These are phyloP conservation scores for Oryza australiensis DNA, from an alignment of 176 grass and related monocot species.

Conservation along the genomic window DNA sequence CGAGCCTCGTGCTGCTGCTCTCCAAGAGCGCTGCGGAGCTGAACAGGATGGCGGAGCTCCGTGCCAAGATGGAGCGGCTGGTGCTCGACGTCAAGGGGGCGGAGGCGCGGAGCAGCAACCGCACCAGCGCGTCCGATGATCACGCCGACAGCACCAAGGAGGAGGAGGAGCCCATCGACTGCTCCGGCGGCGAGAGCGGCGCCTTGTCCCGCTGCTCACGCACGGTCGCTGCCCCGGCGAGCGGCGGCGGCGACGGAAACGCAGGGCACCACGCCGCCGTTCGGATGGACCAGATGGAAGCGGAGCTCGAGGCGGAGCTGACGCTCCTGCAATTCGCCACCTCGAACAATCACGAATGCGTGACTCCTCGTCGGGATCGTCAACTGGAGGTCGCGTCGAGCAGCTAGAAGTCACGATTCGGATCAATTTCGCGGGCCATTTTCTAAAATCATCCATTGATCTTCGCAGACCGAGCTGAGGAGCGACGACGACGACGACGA, in stretches of 20 bases:
- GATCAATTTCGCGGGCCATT: not conserved
- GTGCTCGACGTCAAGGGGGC: conserved; percentile 51
- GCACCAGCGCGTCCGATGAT: conserved; percentile 14
- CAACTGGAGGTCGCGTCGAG: conserved; percentile 4
- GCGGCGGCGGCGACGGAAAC: not conserved
- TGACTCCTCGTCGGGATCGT: not conserved
- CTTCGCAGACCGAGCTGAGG: conserved; percentile 18
- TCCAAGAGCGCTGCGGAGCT: conserved; percentile 73
- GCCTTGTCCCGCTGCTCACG: conserved; percentile 4
- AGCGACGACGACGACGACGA: not conserved
- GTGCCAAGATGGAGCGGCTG: conserved; percentile 75
- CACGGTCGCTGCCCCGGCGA: not conserved
- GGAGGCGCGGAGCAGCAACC: conserved; percentile 27
- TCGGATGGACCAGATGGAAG: conserved; percentile 65
- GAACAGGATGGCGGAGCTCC: conserved; percentile 72
- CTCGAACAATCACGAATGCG: conserved; percentile 16
- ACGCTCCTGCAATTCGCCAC: conserved; percentile 35
- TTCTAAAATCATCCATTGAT: conserved; percentile 9
- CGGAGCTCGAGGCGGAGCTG: conserved; percentile 69
- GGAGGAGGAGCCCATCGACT: conserved; percentile 2
- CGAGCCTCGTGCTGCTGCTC: conserved; percentile 61
- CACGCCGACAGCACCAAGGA: conserved; percentile 27
- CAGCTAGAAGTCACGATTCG: not conserved
- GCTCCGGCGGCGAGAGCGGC: not conserved
- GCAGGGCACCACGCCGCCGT: not conserved